Evolutionary conservation across 164 flowering plant species (phyloP), one percentile per base, ranked within the genome.

Genomic region (Tetracentron sinense): DNA sequence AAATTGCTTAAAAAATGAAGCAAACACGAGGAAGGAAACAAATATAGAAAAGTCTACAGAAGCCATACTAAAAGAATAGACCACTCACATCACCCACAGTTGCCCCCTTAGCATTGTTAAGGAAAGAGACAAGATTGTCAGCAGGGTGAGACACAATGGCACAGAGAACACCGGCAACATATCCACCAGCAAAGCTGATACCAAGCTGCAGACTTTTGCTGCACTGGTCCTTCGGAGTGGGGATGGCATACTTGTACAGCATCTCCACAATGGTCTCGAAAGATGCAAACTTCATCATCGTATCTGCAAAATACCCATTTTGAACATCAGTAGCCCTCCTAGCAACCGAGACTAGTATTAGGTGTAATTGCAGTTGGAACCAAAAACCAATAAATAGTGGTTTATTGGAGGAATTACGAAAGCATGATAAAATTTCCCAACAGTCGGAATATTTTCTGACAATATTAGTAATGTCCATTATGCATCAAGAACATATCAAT

Each of bases 261-360:
- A 76, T 62, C 76, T 89, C 96, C 54, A 89, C 91, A 64, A 82
- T 84, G 48, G 86, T 87, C 81, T 87, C 96, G 69, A 89, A 89
- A 14, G 89, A 84, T n/a, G 93, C 89, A 80, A 89, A 89, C 68
- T 89, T 89, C 93, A 89, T 85, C 96, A 87, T 85, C 22, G 96
- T 85, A 61, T 89, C 96, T 89, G 82, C 66, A 71, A 59, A 47
- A 58, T 42, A 66, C 12, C 21, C 35, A 25, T 31, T 25, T 61
- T 20, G 7, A 42, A 1, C 38, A 20, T 3, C 1, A 30, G 33
- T 33, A 52, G 17, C 14, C 8, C 44, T 38, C 44, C 44, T 16
- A 10, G 8, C 1, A 3, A 38, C 5, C 44, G 14, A 38, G 14
- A 38, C 44, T 3, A 4, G 8, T 38, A 38, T 10, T 4, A 10